Base-by-base conservation (phyloP, 73 alveolate genomes). In the Paraurostyla sp. region DNA sequence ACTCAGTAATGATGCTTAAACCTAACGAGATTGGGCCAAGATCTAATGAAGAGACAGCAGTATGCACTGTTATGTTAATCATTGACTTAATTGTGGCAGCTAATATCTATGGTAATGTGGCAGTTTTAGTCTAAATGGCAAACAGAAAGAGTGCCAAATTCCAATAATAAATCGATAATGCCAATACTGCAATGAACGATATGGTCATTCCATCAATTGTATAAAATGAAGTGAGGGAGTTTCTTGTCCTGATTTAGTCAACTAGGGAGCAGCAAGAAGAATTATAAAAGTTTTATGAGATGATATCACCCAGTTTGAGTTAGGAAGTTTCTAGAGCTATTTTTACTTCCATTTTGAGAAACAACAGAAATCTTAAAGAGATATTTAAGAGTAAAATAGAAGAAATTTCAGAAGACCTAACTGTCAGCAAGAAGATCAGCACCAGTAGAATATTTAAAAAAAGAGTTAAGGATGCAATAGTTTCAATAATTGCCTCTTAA, bases 121-220 rank as follows among this genome's bases (percentile, higher is more conserved):
- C 95, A 0, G 90, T 83, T 11, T 89, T 90, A 35, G 83, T 84
- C 60, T 46, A 83, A 36, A 50, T 73, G 82, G 81, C 78, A n/a
- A 48, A 80, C 30, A 50, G 92, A 35, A 83, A 81, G 36, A 80
- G 57, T 16, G 0, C 45, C 0, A 73, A 60, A 60, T 90, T 90
- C 83, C 56, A 90, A 62, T 73, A 50, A n/a, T 18, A 68, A 60
- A 84, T 84, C 22, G 95, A 90, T 84, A 59, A 11, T 30, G 68
- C 95, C 0, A 90, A 90, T 68, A 90, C 92, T 0, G 84, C 91
- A n/a, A 90, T 90, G 95, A 90, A 83, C 41, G 80, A 90, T 52
- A 20, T 83, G 18, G 38, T 50, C 0, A 56, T 89, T 25, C 92
- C 95, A 0, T 36, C 30, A 0, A 36, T 46, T 18, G 54, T 89